These are phyloP conservation scores for Leccinum subatratum DNA, from an alignment of 1,284 basidiomycete species.

Conservation along the genomic window DNA sequence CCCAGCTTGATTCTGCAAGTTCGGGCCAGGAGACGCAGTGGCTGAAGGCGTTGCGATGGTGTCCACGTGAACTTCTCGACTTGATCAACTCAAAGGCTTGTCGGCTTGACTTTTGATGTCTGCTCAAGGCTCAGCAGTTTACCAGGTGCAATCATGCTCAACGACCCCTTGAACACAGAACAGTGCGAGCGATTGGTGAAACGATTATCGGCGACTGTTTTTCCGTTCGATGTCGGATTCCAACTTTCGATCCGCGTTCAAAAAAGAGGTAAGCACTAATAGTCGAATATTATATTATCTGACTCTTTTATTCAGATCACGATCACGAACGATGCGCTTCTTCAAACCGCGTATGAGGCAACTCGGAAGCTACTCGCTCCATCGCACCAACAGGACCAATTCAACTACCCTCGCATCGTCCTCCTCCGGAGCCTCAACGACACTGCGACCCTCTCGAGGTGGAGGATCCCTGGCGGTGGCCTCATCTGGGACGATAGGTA, in stretches of 20 bases:
- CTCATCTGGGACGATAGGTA: neutral
- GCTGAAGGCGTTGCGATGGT: conserved; percentile 71
- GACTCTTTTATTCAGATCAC: neutral
- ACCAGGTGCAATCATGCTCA: conserved; percentile 94
- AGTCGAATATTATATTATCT: conserved; percentile 35
- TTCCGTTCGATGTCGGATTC: conserved; percentile 55
- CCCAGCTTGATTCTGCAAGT: conserved; percentile 14
- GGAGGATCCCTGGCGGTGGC: neutral
- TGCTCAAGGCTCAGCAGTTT: conserved; percentile 8
- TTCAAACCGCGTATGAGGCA: neutral
- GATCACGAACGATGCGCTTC: neutral
- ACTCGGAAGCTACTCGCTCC: neutral
- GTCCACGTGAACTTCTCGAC: conserved; percentile 74
- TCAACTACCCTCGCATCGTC: neutral
- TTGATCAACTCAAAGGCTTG: conserved; percentile 91
- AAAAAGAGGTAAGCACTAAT: too few relatives aligned
- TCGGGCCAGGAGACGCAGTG: conserved; percentile 45
- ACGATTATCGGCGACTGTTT: conserved; percentile 64
- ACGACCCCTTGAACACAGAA: conserved; percentile 64
- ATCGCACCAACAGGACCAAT: neutral
- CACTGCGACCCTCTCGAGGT: neutral
- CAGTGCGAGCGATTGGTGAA: conserved; percentile 71
- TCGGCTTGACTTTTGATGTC: conserved; percentile 34
- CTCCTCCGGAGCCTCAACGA: neutral
- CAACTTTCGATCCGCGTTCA: too few relatives aligned